Percentiles rank a stretch among this genome's conserved stretches.
phyloP scores from a whole-genome alignment of 805 yeast species.

The Ogataea nitratoaversa region DNA sequence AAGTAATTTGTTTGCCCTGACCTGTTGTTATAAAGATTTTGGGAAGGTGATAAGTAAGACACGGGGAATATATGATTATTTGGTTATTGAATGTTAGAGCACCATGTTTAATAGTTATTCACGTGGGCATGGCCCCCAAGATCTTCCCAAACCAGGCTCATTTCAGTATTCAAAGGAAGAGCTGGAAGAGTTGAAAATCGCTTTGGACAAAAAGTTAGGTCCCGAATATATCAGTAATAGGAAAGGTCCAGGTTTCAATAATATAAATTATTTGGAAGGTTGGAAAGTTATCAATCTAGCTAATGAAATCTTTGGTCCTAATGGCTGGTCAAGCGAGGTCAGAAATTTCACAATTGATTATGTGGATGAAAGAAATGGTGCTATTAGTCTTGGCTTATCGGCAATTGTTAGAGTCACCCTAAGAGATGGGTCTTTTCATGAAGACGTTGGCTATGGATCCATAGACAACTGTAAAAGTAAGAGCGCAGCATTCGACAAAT shows the following conservation, averaged over 20 bases:
- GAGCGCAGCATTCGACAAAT: constrained; percentile 73
- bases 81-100: background rate
- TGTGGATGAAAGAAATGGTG: constrained; percentile 58
- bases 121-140: background rate
- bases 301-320: constrained; percentile 76
- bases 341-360: constrained; percentile 64
- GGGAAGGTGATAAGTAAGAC: too few relatives aligned
- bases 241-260: constrained; percentile 68
- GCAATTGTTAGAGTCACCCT: constrained; percentile 68
- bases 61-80: too few relatives aligned
- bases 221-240: constrained; percentile 76
- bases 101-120: background rate
- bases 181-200: constrained; percentile 20
- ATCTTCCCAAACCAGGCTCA: constrained; percentile 2
- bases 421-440: constrained; percentile 78
- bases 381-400: constrained; percentile 62
- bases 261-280: constrained; percentile 74
- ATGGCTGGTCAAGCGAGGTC: constrained; percentile 79
- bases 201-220: constrained; percentile 46
- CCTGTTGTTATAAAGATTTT: too few relatives aligned
- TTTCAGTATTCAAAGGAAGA: constrained; percentile 24
- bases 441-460: constrained; percentile 72
- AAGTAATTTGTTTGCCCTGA: too few relatives aligned
- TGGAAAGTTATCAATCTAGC: constrained; percentile 81
- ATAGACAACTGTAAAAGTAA: constrained; percentile 66